Conservation (phyloP, 129 eudicot genomes). For the Saposhnikovia divaricata region DNA sequence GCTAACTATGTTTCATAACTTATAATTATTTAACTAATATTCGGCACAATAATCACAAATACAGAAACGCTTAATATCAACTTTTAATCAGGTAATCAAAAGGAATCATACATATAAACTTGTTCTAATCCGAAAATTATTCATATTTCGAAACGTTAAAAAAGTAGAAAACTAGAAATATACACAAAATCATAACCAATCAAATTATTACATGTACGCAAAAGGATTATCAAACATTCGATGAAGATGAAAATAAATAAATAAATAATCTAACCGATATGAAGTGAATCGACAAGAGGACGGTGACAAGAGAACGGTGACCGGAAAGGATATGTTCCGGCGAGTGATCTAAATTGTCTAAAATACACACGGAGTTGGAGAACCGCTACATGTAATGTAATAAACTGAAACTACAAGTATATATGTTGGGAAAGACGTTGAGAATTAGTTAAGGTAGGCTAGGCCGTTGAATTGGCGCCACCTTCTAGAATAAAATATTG, state of each 20-base stretch:
- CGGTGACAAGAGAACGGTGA: neutral
- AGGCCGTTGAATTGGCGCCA: conserved; percentile 50
- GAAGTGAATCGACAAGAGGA: neutral
- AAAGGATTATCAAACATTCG: too few species aligned
- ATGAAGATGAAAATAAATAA: neutral
- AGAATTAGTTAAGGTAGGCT: neutral
- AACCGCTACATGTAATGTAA: neutral
- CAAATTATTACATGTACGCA: neutral
- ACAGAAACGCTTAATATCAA: neutral
- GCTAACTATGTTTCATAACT: neutral
- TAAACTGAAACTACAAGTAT: neutral
- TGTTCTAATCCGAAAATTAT: neutral
- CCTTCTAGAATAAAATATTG: conserved; percentile 7
- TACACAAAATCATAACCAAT: neutral
- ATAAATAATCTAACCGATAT: conserved; percentile 2
- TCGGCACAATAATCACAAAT: neutral
- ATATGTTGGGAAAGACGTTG: neutral
- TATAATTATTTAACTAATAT: neutral
- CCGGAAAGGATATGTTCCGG: neutral
- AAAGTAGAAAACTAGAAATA: neutral
- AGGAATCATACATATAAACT: neutral
- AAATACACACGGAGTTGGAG: neutral
- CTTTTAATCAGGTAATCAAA: neutral
- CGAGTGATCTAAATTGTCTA: neutral
- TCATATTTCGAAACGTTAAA: neutral